Evolutionary conservation across 2,329 filamentous ascomycete genomes (phyloP), one percentile per base, ranked within the genome.

Genomic region (Magnaporthales sp.): DNA sequence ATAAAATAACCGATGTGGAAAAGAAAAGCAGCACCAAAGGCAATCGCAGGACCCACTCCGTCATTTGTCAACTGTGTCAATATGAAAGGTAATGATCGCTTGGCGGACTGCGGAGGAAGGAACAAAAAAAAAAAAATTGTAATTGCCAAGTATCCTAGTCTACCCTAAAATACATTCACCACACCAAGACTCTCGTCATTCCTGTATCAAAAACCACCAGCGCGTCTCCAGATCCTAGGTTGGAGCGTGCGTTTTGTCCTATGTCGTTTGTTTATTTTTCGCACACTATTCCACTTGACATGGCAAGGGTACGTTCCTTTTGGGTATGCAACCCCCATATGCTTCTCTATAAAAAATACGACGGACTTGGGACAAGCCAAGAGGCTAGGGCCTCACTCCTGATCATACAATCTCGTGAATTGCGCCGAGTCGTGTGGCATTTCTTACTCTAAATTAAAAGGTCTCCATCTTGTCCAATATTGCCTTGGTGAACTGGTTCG

Each of bases 401-500:
- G 38, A 46, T 46, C 38, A 46, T 46, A 46, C 38, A 46, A 46
- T 46, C 38, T 46, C 19, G 38, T 46, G 38, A 46, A 46, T 46
- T 19, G 38, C 38, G 38, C 38, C 38, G n/a, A n/a, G 38, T 46
- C 61, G 61, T 31, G n/a, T 32, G 61, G n/a, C 26, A 27, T 32
- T 30, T 62, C 29, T 24, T 24, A 31, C 54, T 58, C 15, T 26
- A 60, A 60, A 77, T 85, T 86, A 90, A 77, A 89, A 75, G 73
- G 83, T 81, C 84, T 98, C 94, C 93, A 99, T 96, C 86, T 95
- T 92, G 83, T 93, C 88, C 76, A 99, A 86, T 76, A 99, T 91
- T 74, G 95, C 93, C 75, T 90, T 86, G 75, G 95, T 98, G 84
- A 98, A 99, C 79, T 98, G 89, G 81, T 97, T 89, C 70, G 94